phyloP scores from a whole-genome alignment of 2,329 filamentous ascomycete species.

The Neonectria ditissima region DNA sequence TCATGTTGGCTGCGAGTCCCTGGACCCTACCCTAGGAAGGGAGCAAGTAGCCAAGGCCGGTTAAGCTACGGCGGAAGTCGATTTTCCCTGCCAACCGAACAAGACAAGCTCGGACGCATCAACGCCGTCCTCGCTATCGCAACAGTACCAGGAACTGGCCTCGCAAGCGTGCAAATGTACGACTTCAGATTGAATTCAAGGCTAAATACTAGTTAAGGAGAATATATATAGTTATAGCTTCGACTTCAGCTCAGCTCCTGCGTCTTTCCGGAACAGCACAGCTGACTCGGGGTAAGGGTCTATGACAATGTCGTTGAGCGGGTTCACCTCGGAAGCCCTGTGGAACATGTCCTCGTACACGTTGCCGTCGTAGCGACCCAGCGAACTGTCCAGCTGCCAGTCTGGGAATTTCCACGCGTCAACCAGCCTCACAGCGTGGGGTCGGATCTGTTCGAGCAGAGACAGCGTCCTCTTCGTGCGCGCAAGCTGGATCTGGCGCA shows the following conservation, averaged over 20 bases:
- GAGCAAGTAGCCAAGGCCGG: too few relatives aligned
- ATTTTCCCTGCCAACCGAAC: too few relatives aligned
- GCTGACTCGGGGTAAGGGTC: constrained; percentile 73
- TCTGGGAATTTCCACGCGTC: constrained; percentile 83
- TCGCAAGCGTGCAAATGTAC: too few relatives aligned
- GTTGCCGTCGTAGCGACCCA: constrained; percentile 78
- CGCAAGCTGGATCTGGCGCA: constrained; percentile 78
- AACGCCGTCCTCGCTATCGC: too few relatives aligned
- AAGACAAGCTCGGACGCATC: too few relatives aligned
- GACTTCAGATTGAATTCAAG: too few relatives aligned
- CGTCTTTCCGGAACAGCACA: constrained; percentile 38
- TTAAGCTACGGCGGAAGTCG: too few relatives aligned
- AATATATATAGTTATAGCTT: constrained; percentile 26
- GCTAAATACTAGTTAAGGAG: neutral
- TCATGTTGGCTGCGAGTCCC: too few relatives aligned
- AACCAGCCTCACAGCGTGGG: constrained; percentile 77
- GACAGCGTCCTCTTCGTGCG: constrained; percentile 76
- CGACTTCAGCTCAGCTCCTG: constrained; percentile 17
- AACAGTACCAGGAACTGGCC: too few relatives aligned
- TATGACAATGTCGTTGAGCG: constrained; percentile 77
- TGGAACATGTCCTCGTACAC: constrained; percentile 84
- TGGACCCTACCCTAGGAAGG: too few relatives aligned
- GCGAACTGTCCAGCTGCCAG: constrained; percentile 79
- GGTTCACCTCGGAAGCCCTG: constrained; percentile 77
- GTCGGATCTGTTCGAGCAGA: constrained; percentile 77